Base-by-base conservation (phyloP, 177 flowering plant genomes). In the Vitis hybrid region DNA sequence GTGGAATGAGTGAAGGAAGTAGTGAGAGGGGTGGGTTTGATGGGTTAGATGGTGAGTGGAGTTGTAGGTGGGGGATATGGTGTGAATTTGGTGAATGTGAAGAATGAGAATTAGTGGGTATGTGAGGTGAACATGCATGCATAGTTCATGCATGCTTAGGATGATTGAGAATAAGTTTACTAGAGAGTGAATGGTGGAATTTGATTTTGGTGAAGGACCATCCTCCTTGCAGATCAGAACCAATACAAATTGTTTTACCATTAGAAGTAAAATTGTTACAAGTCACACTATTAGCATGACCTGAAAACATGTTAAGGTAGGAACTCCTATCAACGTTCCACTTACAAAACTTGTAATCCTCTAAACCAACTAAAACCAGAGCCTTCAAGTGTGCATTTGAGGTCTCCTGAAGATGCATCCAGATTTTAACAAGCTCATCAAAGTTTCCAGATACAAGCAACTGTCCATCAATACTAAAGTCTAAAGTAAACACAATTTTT, bases 231-330 rank as follows among this genome's bases (percentile, higher is more conserved):
- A 68, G 90, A 77, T 87, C 92, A 62, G 98, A 91, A 54, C 97
- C 99, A 67, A 89, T 88, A 74, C 99, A 95, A 23, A 93, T 80
- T 66, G 76, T 69, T 86, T 86, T 91, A 92, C 99, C 99, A 84
- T 95, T 97, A 73, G 97, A 97, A 10, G 97, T 93, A 79, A 95
- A 95, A 77, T 90, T 91, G 59, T 98, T 98, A 84, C 99, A 93
- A 8, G 97, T 86, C 32, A 93, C 98, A 69, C 77, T 78, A 73
- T 82, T 56, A 64, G 75, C 85, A 84, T 95, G 98, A 52, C 99
- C 98, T 10, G 85, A 67, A 77, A 91, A 93, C 79, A 80, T 82
- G 67, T 81, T 79, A 7, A 90, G 88, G 78, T 69, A 86, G n/a
- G 80, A 77, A 62, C 71, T 82, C 74, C 70, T 90, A 72, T 91